These are phyloP conservation scores for Emericellopsis cladophorae DNA, from an alignment of 2,329 filamentous ascomycete genomes.

Conservation along the genomic window DNA sequence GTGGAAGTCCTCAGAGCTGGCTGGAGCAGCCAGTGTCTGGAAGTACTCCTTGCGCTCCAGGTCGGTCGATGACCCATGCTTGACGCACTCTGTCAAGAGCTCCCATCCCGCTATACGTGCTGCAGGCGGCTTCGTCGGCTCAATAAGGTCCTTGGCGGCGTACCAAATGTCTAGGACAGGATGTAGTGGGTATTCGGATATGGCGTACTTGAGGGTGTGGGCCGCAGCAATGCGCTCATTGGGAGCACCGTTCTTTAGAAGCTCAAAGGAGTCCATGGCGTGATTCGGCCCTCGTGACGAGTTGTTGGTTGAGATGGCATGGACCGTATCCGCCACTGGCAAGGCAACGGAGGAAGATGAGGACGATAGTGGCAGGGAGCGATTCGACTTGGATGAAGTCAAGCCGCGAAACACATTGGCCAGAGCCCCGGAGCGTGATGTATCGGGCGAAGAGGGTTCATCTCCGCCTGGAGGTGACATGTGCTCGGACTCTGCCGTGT, in stretches of 20 bases:
- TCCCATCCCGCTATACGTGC: constrained; percentile 51
- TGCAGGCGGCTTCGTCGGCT: constrained; percentile 36
- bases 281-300: constrained; percentile 29
- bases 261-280: constrained; percentile 40
- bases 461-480: constrained; percentile 51
- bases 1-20: constrained; percentile 50
- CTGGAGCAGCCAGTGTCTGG: constrained; percentile 42
- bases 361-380: constrained; percentile 32
- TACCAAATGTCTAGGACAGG: constrained; percentile 53
- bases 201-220: constrained; percentile 38
- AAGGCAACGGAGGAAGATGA: constrained; percentile 20
- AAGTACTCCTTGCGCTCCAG: constrained; percentile 56
- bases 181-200: constrained; percentile 46
- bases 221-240: constrained; percentile 45
- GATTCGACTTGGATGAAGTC: constrained; percentile 40
- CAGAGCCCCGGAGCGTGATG: constrained; percentile 41
- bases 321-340: constrained; percentile 30
- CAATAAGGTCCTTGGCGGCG: constrained; percentile 52
- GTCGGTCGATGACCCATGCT: constrained; percentile 49
- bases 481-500: constrained; percentile 21
- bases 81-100: constrained; percentile 52
- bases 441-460: constrained; percentile 40
- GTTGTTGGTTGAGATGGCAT: constrained; percentile 18
- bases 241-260: constrained; percentile 37
- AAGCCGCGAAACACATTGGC: constrained; percentile 53